Conservation (phyloP, 2,329 filamentous ascomycete genomes). For the Aspergillus sp. region DNA sequence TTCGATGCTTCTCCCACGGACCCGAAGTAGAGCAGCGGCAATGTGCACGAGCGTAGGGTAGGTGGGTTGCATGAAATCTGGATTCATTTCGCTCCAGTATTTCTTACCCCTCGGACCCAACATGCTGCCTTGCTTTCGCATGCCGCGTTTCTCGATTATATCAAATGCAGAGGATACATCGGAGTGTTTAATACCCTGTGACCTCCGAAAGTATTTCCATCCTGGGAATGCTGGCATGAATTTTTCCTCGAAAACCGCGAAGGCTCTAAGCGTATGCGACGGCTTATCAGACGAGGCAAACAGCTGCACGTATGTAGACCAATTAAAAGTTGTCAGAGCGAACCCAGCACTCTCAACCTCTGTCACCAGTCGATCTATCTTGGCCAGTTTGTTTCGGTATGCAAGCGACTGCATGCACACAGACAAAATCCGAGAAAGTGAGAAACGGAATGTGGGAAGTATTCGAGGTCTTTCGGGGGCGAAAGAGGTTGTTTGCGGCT, state of each 20-base stretch:
- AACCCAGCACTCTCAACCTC: conserved; percentile 68
- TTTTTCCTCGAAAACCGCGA: conserved; percentile 69
- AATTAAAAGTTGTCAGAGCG: conserved; percentile 70
- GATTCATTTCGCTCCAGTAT: conserved; percentile 39
- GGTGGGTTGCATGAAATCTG: conserved; percentile 43
- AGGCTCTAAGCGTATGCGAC: conserved; percentile 59
- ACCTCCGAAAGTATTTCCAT: conserved; percentile 54
- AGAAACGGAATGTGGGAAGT: conserved; percentile 45
- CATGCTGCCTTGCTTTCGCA: conserved; percentile 20
- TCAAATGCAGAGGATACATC: conserved; percentile 30
- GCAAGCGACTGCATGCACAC: conserved; percentile 55
- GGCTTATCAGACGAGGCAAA: conserved; percentile 62
- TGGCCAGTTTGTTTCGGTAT: conserved; percentile 53
- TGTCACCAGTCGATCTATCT: conserved; percentile 53
- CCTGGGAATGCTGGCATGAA: conserved; percentile 79
- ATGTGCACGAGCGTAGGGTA: conserved; percentile 47
- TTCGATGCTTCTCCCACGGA: conserved; percentile 35
- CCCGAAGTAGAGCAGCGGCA: conserved; percentile 38
- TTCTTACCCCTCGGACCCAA: conserved; percentile 32
- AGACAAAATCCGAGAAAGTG: conserved; percentile 50
- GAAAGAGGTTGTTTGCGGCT: not conserved
- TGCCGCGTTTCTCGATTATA: conserved; percentile 29
- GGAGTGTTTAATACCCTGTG: conserved; percentile 30
- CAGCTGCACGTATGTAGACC: conserved; percentile 73
- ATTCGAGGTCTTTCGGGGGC: conserved; percentile 17